phyloP scores from a whole-genome alignment of 495 filamentous ascomycete genomes.

The Penicillium crystallinum region DNA sequence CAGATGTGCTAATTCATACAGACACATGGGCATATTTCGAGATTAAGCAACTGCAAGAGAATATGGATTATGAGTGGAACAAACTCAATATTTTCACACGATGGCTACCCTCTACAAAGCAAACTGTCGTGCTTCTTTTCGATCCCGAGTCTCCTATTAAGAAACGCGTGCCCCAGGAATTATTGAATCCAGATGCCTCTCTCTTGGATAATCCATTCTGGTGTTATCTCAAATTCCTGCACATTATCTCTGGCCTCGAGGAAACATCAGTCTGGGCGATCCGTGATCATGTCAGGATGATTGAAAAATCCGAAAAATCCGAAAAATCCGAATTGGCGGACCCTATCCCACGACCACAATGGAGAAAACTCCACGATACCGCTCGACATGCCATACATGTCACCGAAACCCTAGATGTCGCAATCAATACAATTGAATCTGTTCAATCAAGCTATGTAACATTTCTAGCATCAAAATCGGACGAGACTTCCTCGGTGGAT shows the following conservation, averaged over 20 bases:
- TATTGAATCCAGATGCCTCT: not conserved
- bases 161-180: not conserved
- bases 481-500: not conserved
- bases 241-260: constrained; percentile 14
- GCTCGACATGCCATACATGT: constrained; percentile 46
- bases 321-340: constrained; percentile 9
- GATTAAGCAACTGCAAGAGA: not conserved
- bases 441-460: constrained; percentile 19
- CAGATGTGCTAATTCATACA: not conserved
- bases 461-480: not conserved
- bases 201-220: constrained; percentile 18
- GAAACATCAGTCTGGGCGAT: constrained; percentile 25
- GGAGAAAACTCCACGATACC: constrained; percentile 40
- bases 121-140: constrained; percentile 31
- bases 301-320: constrained; percentile 13
- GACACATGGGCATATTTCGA: constrained; percentile 17
- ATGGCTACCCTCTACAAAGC: constrained; percentile 3
- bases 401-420: constrained; percentile 39
- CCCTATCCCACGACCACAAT: constrained; percentile 23
- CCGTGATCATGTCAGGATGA: constrained; percentile 16
- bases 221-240: constrained; percentile 13
- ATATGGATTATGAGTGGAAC: constrained; percentile 4
- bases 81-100: constrained; percentile 10
- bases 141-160: constrained; percentile 14
- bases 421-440: constrained; percentile 27